These are phyloP conservation scores for Lentinula novae-zelandiae DNA, from an alignment of 1,284 basidiomycete genomes.

Conservation along the genomic window DNA sequence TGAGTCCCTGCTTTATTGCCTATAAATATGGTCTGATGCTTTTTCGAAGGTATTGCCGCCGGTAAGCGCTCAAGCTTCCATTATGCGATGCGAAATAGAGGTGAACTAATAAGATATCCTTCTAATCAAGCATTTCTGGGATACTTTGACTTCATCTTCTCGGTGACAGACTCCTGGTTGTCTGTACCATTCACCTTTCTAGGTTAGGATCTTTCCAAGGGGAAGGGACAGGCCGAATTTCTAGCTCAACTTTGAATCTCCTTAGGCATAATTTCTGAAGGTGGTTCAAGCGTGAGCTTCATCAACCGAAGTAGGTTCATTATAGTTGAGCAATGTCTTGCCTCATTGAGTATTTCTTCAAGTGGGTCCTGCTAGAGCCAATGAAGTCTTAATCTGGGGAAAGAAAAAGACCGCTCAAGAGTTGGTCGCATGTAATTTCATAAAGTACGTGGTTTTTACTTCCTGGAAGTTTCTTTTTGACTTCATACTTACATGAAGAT, in stretches of 20 bases:
- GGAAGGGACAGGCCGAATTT: slow-evolving; percentile 4
- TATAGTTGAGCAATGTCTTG: background rate
- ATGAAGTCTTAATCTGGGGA: slow-evolving; percentile 66
- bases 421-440: slow-evolving; percentile 55
- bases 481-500: background rate
- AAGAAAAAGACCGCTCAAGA: slow-evolving; percentile 62
- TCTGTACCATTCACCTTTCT: slow-evolving; percentile 65
- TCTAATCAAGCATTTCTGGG: slow-evolving; percentile 54
- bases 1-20: background rate
- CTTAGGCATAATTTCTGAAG: slow-evolving; percentile 59
- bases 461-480: background rate
- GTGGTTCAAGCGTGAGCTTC: slow-evolving; percentile 65
- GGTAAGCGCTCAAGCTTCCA: slow-evolving; percentile 30
- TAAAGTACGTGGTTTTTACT: slow-evolving; percentile 46
- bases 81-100: background rate
- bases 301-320: slow-evolving; percentile 52
- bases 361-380: slow-evolving; percentile 69
- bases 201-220: slow-evolving; percentile 35
- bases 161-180: slow-evolving; percentile 59
- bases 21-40: background rate
- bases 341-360: background rate
- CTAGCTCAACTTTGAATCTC: background rate
- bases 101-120: background rate
- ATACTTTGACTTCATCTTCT: slow-evolving; percentile 72
- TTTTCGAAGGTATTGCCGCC: slow-evolving; percentile 55